These are phyloP conservation scores for Daldinia sp. DNA, from an alignment of 2,329 filamentous ascomycete species.

Conservation along the genomic window DNA sequence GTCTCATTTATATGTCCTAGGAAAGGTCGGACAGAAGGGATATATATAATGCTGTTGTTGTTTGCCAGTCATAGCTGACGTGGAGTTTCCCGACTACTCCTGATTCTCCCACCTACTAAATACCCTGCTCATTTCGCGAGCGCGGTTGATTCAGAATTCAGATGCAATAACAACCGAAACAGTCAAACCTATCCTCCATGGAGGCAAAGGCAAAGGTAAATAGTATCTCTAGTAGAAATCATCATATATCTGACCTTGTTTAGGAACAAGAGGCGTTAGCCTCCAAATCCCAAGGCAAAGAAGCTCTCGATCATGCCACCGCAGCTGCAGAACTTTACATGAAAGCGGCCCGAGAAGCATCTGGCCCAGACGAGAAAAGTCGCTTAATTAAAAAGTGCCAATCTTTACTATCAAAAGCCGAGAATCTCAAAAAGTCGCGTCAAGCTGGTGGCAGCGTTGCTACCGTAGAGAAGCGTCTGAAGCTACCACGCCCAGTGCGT, in stretches of 20 bases:
- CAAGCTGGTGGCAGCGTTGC: slow-evolving; percentile 41
- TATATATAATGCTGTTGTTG: slow-evolving; percentile 23
- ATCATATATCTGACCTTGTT: slow-evolving; percentile 20
- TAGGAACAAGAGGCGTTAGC: slow-evolving; percentile 64
- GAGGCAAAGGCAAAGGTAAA: slow-evolving; percentile 62
- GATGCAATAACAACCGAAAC: slow-evolving; percentile 8
- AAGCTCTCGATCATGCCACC: slow-evolving; percentile 81
- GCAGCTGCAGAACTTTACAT: slow-evolving; percentile 84
- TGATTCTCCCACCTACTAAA: background rate
- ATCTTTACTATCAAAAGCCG: slow-evolving; percentile 77
- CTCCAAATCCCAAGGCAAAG: slow-evolving; percentile 64
- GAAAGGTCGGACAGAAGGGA: background rate
- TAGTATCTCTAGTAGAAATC: background rate
- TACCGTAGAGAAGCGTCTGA: slow-evolving; percentile 46
- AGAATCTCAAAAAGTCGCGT: slow-evolving; percentile 73
- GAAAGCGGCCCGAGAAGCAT: slow-evolving; percentile 74
- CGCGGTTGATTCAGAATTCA: background rate
- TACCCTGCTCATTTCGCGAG: background rate
- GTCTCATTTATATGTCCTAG: slow-evolving; percentile 4
- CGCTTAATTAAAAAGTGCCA: slow-evolving; percentile 77
- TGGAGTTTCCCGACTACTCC: slow-evolving; percentile 9
- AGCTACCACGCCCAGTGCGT: slow-evolving; percentile 63
- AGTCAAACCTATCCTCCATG: slow-evolving; percentile 47
- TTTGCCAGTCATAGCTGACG: slow-evolving; percentile 21
- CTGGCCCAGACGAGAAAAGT: slow-evolving; percentile 71